These are phyloP conservation scores for Rhizophlyctis rosea DNA, from an alignment of 192 early-diverging fungal species.

Conservation along the genomic window DNA sequence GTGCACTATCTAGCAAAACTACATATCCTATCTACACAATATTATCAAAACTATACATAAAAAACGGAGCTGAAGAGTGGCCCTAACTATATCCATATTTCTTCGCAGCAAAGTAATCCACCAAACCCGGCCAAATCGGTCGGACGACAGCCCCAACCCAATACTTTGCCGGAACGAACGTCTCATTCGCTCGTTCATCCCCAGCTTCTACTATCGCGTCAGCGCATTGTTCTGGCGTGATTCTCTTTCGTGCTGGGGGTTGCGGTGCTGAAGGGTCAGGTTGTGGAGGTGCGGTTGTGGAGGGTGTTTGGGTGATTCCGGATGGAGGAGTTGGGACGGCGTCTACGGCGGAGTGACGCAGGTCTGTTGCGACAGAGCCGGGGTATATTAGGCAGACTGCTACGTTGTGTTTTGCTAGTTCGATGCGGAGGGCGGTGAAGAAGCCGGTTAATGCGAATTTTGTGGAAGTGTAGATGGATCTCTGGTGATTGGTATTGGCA, in stretches of 20 bases:
- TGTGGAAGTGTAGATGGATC: constrained; percentile 71
- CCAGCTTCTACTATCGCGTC: constrained; percentile 59
- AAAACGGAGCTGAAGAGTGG: too few relatives aligned
- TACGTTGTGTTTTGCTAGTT: constrained; percentile 58
- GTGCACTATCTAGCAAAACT: too few relatives aligned
- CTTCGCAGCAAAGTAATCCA: constrained; percentile 64
- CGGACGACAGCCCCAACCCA: constrained; percentile 45
- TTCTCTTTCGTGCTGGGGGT: constrained; percentile 1
- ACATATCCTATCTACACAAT: too few relatives aligned
- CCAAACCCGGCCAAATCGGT: constrained; percentile 51
- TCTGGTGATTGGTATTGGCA: constrained; percentile 23
- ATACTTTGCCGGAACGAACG: constrained; percentile 66
- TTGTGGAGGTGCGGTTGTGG: neutral
- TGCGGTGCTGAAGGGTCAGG: constrained; percentile 26
- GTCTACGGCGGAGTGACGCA: constrained; percentile 67
- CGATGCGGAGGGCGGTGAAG: constrained; percentile 78
- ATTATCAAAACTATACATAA: too few relatives aligned
- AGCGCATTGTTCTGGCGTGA: constrained; percentile 60
- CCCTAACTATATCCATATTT: constrained; percentile 80
- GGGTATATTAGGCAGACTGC: constrained; percentile 67
- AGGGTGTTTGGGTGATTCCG: constrained; percentile 9
- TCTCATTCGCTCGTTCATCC: constrained; percentile 48
- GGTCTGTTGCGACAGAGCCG: constrained; percentile 71
- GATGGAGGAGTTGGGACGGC: constrained; percentile 4
- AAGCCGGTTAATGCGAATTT: constrained; percentile 83